Evolutionary conservation across 2,329 filamentous ascomycete species (phyloP), one percentile per base, ranked within the genome.

Genomic region (Uncinocarpus reesii): DNA sequence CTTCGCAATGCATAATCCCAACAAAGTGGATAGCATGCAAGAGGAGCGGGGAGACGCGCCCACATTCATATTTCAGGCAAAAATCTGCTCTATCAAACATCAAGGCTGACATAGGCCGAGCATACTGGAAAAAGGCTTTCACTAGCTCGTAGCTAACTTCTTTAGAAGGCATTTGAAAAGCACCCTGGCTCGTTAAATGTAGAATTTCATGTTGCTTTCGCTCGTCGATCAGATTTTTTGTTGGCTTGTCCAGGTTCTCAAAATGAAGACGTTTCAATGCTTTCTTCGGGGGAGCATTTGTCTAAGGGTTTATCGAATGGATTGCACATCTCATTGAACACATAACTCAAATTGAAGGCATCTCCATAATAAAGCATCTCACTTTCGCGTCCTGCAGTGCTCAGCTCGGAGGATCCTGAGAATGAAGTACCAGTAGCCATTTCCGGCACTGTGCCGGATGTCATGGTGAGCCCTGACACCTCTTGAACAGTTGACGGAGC

Each of bases 321-420:
- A 43, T 58, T 51, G 23, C 56, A 54, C 43, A 60, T 55, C 40
- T 59, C 52, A 37, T 52, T 52, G 29, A 60, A 49, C 26, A 60
- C 21, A 37, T 60, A 60, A 29, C 57, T 56, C 10, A 59, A 42
- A 45, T 59, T 59, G 11, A 52, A 57, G n/a, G 52, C 51, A 23
- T 60, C 58, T 3, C 51, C 57, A 23, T 42, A 59, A 26, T 38
- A 40, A 4, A 45, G 8, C 15, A 18, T 31, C 5, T 32, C 24
- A 2, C 26, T 40, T 24, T 15, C 37, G 11, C 8, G 20, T 11
- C 23, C 18, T 26, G n/a, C 13, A 15, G 20, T 26, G 21, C 13
- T 36, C 7, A 18, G 8, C 7, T 16, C 15, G n/a, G 34, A 36
- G 16, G n/a, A n/a, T n/a, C n/a, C n/a, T n/a, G n/a, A n/a, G n/a